Evolutionary conservation across 495 filamentous ascomycete genomes (phyloP).

Genomic region (Tuber indicum): DNA sequence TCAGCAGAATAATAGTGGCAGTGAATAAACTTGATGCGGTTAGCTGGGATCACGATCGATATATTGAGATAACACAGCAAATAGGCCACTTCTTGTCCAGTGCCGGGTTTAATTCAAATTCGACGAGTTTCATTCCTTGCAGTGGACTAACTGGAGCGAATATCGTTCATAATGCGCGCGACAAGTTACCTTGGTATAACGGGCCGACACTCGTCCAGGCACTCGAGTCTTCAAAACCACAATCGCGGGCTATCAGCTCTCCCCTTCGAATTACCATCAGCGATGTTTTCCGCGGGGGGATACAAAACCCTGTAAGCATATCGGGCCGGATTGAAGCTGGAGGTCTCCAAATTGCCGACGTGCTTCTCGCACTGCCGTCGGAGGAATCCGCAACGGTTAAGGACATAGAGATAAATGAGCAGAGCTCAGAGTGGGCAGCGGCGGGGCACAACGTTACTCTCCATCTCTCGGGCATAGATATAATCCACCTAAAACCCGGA

Average conservation of each 20-base stretch:
- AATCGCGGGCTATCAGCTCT: constrained; percentile 62
- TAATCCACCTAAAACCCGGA: constrained; percentile 68
- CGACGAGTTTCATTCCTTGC: constrained; percentile 78
- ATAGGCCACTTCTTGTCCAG: constrained; percentile 72
- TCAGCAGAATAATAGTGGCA: constrained; percentile 77
- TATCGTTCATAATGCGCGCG: constrained; percentile 47
- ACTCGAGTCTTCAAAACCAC: constrained; percentile 67
- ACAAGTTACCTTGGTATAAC: constrained; percentile 61
- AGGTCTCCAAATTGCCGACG: constrained; percentile 73
- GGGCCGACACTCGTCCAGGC: constrained; percentile 74
- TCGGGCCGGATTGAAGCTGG: constrained; percentile 83
- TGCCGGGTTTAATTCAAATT: constrained; percentile 71
- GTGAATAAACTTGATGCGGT: constrained; percentile 82
- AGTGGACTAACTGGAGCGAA: constrained; percentile 86
- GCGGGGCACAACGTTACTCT: constrained; percentile 83
- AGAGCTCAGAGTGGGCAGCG: constrained; percentile 80
- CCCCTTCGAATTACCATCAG: constrained; percentile 71
- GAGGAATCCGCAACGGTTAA: constrained; percentile 72
- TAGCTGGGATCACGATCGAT: constrained; percentile 70
- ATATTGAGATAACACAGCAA: constrained; percentile 77
- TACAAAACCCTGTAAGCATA: constrained; percentile 67
- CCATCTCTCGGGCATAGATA: constrained; percentile 79
- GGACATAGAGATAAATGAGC: constrained; percentile 65
- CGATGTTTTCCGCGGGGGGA: constrained; percentile 66
- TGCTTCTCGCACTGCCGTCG: constrained; percentile 69